A percentile compares a stretch with the other conserved stretches of the same genome.
These are phyloP conservation scores for Blastomyces gilchristii DNA, from an alignment of 2,329 filamentous ascomycete species.

Conservation along the genomic window DNA sequence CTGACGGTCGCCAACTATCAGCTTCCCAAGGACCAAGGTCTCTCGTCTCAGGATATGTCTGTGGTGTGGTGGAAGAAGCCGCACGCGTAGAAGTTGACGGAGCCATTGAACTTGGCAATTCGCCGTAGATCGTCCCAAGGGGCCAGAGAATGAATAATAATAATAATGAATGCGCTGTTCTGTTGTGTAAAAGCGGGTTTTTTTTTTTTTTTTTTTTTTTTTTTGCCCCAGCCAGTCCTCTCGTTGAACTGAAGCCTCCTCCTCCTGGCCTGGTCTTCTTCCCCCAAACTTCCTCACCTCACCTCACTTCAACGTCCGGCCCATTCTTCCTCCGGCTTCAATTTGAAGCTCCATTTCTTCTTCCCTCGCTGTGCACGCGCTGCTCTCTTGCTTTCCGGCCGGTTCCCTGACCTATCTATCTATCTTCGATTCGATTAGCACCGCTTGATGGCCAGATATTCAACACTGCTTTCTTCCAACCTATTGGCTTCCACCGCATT, in stretches of 20 bases:
- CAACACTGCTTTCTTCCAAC: slow-evolving; percentile 1
- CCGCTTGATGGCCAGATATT: slow-evolving; percentile 6
- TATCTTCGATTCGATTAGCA: background rate
- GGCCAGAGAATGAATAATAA: background rate
- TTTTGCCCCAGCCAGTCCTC: background rate
- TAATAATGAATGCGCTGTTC: no score
- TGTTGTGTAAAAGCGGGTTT: background rate
- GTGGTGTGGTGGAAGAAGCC: background rate
- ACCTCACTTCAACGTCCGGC: background rate
- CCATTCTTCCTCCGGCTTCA: background rate
- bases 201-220: background rate
- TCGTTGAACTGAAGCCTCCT: no score
- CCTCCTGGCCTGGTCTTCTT: background rate
- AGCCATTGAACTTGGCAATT: background rate
- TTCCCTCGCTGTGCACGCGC: background rate
- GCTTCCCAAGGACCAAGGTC: background rate
- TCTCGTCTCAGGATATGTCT: background rate
- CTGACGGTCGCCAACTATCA: background rate
- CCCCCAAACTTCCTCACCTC: background rate
- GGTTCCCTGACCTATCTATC: background rate
- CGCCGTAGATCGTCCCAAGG: background rate
- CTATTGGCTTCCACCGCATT: slow-evolving; percentile 6
- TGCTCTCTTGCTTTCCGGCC: background rate
- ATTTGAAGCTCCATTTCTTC: background rate
- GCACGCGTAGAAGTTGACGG: background rate